Percentiles rank a stretch among this genome's conserved stretches.
phyloP scores from a whole-genome alignment of 1,284 basidiomycete genomes.

The Chiua sp. region DNA sequence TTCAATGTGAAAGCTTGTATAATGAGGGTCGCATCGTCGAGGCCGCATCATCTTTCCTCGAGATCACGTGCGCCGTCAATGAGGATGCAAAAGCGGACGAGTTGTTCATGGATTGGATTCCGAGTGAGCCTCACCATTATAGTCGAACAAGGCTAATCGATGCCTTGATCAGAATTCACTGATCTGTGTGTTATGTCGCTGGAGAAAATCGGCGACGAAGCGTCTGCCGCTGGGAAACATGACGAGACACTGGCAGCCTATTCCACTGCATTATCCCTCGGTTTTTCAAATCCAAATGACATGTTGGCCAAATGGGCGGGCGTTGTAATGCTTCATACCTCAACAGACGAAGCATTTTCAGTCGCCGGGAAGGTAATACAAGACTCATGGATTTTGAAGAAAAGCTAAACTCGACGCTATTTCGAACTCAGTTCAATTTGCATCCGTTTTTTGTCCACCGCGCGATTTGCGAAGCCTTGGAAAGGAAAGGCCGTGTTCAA shows the following conservation, averaged over 20 bases:
- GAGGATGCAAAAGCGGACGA: not conserved
- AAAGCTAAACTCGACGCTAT: not conserved
- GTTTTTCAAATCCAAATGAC: not conserved
- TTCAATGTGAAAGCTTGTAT: not conserved
- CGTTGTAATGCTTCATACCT: not conserved
- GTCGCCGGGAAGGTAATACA: not conserved
- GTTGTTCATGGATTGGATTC: not conserved
- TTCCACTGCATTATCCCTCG: not conserved
- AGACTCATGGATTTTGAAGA: not conserved
- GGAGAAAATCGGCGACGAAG: not conserved
- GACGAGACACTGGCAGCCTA: not conserved
- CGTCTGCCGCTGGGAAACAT: not conserved
- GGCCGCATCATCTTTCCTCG: not conserved
- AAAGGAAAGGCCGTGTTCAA: not conserved
- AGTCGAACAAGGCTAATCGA: not conserved
- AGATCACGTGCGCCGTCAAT: not conserved
- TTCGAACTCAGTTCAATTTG: not conserved
- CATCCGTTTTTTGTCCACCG: not conserved
- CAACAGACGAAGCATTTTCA: not conserved
- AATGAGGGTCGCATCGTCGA: not conserved
- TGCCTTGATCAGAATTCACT: not conserved
- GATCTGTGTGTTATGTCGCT: not conserved
- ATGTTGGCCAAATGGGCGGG: conserved; percentile 1
- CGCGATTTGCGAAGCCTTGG: not conserved
- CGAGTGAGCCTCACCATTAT: not conserved